phyloP scores from a whole-genome alignment of 2,329 filamentous ascomycete genomes.

The Hymenoscyphus scutula region DNA sequence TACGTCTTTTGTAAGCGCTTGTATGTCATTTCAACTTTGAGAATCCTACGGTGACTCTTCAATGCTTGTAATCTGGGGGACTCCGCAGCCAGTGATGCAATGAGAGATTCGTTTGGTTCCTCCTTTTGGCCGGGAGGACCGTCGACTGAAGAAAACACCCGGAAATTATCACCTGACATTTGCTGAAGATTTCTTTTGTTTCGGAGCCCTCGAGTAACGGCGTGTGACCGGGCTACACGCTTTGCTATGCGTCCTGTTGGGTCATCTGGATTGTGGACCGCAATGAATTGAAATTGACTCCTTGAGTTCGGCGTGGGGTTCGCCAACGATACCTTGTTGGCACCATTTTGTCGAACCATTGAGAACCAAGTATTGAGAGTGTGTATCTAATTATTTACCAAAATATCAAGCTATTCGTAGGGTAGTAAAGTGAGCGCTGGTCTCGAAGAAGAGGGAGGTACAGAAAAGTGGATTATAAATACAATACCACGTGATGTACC shows the following conservation, averaged over 20 bases:
- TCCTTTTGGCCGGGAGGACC: neutral
- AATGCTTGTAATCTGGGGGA: constrained; percentile 28
- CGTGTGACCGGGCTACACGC: constrained; percentile 36
- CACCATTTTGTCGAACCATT: too few species aligned
- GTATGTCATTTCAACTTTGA: constrained; percentile 4
- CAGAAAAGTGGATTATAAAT: too few species aligned
- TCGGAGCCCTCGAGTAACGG: constrained; percentile 32
- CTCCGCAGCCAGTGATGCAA: constrained; percentile 21
- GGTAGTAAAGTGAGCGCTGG: too few species aligned
- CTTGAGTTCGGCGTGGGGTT: too few species aligned
- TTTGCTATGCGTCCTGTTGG: constrained; percentile 23
- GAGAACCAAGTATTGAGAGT: too few species aligned
- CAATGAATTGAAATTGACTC: constrained; percentile 24
- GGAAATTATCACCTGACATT: constrained; percentile 32
- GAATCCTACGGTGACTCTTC: constrained; percentile 25
- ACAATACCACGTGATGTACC: too few species aligned
- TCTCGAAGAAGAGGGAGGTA: too few species aligned
- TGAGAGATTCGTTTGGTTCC: constrained; percentile 11
- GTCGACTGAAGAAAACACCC: constrained; percentile 20
- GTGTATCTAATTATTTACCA: too few species aligned
- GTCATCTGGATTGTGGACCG: constrained; percentile 24
- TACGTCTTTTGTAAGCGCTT: constrained; percentile 21
- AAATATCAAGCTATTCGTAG: too few species aligned
- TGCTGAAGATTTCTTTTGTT: constrained; percentile 35
- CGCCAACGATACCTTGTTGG: too few species aligned